These are phyloP conservation scores for Verticillium tricorpus DNA, from an alignment of 2,329 filamentous ascomycete genomes.

Conservation along the genomic window DNA sequence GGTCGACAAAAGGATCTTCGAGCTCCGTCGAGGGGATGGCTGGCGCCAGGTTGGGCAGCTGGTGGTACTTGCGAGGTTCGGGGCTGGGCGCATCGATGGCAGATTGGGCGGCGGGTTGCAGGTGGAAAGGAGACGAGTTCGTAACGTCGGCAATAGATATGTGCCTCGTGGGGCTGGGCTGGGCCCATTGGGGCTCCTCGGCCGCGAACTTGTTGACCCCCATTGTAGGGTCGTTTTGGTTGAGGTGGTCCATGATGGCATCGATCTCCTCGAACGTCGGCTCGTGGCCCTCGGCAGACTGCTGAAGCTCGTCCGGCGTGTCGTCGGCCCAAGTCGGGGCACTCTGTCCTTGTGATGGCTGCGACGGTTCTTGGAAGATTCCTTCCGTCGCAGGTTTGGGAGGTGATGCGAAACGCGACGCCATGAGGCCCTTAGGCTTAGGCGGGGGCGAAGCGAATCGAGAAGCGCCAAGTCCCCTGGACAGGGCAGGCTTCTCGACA, in stretches of 20 bases:
- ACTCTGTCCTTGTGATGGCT: background rate
- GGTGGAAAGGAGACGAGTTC: slow-evolving; percentile 47
- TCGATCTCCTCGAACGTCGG: slow-evolving; percentile 81
- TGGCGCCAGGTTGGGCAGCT: slow-evolving; percentile 38
- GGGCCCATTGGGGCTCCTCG: slow-evolving; percentile 40
- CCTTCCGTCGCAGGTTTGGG: slow-evolving; percentile 5
- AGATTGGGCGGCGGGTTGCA: slow-evolving; percentile 47
- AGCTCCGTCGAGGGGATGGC: slow-evolving; percentile 48
- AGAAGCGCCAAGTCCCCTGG: slow-evolving; percentile 40
- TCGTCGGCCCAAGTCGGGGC: background rate
- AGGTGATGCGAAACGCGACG: slow-evolving; percentile 41
- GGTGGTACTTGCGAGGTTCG: slow-evolving; percentile 54
- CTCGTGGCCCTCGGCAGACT: slow-evolving; percentile 19
- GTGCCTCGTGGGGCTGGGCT: slow-evolving; percentile 34
- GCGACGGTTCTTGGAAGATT: background rate
- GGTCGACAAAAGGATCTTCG: slow-evolving; percentile 60
- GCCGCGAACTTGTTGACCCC: slow-evolving; percentile 61
- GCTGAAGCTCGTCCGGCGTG: background rate
- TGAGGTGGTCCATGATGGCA: slow-evolving; percentile 83
- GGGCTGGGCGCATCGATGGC: slow-evolving; percentile 71
- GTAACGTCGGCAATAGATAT: slow-evolving; percentile 32
- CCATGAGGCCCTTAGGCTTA: slow-evolving; percentile 36
- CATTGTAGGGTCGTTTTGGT: slow-evolving; percentile 66
- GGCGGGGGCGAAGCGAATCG: slow-evolving; percentile 42
- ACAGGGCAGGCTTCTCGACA: slow-evolving; percentile 8